phyloP scores from a whole-genome alignment of 78 protist species.

The Chrysochromulina parva region DNA sequence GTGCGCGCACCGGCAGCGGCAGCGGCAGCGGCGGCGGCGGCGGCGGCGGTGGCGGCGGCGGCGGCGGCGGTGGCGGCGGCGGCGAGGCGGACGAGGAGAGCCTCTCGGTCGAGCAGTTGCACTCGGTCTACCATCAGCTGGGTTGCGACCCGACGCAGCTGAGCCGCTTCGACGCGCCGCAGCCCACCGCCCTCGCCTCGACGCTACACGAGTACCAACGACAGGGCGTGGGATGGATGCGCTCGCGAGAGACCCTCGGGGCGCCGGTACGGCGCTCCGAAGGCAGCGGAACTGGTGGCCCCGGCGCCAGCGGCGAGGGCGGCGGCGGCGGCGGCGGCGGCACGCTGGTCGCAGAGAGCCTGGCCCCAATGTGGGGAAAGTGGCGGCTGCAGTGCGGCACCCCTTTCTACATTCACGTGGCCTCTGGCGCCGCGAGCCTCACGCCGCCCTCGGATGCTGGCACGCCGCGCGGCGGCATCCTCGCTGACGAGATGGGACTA shows the following conservation, averaged over 20 bases:
- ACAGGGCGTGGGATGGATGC: neutral
- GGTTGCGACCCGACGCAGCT: neutral
- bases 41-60: neutral
- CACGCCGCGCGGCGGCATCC: slow-evolving; percentile 76
- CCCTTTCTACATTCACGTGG: neutral
- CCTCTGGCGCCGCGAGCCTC: neutral
- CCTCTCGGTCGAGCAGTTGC: neutral
- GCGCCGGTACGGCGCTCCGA: neutral
- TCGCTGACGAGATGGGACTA: slow-evolving; percentile 99
- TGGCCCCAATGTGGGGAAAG: too few species aligned
- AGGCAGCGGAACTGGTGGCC: neutral
- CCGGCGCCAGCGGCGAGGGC: neutral
- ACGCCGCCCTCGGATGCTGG: neutral
- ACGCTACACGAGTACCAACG: neutral
- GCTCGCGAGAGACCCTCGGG: neutral
- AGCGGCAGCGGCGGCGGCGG: too few species aligned
- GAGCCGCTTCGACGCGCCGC: neutral
- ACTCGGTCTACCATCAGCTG: neutral
- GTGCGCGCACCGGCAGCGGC: too few species aligned
- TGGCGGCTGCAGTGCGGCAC: neutral
- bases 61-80: neutral
- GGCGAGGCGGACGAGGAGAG: neutral
- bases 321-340: too few species aligned
- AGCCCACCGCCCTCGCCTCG: neutral
- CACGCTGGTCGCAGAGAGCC: too few species aligned